Base-by-base conservation (phyloP, 495 filamentous ascomycete genomes). In the Xylaria curta region DNA sequence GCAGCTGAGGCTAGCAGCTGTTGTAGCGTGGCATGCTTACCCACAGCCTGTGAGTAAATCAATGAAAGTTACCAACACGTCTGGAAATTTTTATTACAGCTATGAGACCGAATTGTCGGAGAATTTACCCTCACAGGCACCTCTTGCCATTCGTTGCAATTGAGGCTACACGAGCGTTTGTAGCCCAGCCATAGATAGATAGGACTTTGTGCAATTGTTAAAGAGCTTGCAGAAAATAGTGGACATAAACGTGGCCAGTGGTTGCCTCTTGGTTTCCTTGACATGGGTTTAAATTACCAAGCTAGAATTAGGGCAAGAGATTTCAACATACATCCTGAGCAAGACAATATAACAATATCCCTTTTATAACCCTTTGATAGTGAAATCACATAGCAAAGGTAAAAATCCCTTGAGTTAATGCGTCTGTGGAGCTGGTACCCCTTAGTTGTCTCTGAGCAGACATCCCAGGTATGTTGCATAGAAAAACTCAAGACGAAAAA, bases 211-310 rank as follows among this genome's bases (percentile, higher is more conserved):
- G 44, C 26, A 65, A 40, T 21, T 21, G 60, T 42, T 70, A 61
- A 70, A 70, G 68, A 70, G 68, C 68, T 70, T 70, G 68, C 68
- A 70, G 68, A 44, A 68, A 70, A 70, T 70, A 62, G 68, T 70
- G 68, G 68, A 42, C 31, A 28, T 12, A 21, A 26, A 26, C 60
- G 17, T 28, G 26, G 51, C 42, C 49, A 42, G 36, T 46, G 33
- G 36, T 40, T n/a, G 38, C 40, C 12, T 63, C 60, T 44, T 63
- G 60, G 60, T 28, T 40, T 42, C 42, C 62, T 12, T 9, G 42
- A 26, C 62, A 65, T 65, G 62, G 42, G 8, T 66, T 53, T 53
- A 53, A 49, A 66, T 66, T 66, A 47, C 46, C 46, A 26, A 6
- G 51, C 44, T 36, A 24, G 40, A 46, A 40, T 47, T 17, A 13